Evolutionary conservation across 2,329 filamentous ascomycete genomes (phyloP).

Genomic region (Sphaceloma murrayae): DNA sequence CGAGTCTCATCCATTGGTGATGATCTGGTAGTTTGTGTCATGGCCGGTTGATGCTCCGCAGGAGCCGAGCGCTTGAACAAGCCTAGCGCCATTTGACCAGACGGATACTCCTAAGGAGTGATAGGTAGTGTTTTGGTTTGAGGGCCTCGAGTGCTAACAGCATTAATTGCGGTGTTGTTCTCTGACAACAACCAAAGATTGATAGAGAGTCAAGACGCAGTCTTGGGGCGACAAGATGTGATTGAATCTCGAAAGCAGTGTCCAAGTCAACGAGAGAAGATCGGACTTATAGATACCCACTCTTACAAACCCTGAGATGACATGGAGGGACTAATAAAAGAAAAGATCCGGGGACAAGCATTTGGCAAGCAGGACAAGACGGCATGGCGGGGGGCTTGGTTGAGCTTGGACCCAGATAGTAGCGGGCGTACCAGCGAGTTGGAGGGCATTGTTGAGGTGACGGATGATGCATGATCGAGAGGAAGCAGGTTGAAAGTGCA

Average conservation of each 20-base stretch:
- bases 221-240: no score
- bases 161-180: slow-evolving; percentile 30
- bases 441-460: not conserved
- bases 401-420: slow-evolving; percentile 9
- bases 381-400: slow-evolving; percentile 13
- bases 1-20: slow-evolving; percentile 20
- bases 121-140: slow-evolving; percentile 32
- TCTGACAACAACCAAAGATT: not conserved
- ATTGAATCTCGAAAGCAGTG: not conserved
- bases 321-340: not conserved
- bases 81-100: slow-evolving; percentile 45
- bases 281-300: not conserved
- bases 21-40: slow-evolving; percentile 17
- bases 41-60: slow-evolving; percentile 18
- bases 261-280: not conserved
- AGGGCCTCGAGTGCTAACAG: slow-evolving; percentile 27
- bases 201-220: no score
- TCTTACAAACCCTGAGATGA: slow-evolving; percentile 1
- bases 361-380: slow-evolving; percentile 13
- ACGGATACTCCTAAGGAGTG: slow-evolving; percentile 36
- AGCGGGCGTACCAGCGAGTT: slow-evolving; percentile 7
- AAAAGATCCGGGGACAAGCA: slow-evolving; percentile 7
- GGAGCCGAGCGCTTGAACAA: slow-evolving; percentile 17
- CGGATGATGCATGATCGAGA: slow-evolving; percentile 8
- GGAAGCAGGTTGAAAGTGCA: not conserved